A percentile compares a stretch with the other conserved stretches of the same genome.
These are phyloP conservation scores for sunflower (Helianthus annuus) DNA, from an alignment of 129 eudicot species.

Conservation along the genomic window HanXRQr2.0-SUNRISE NC_035445.2:133684377-133684876, in stretches of 20 bases:
- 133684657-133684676: neutral
- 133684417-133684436: neutral
- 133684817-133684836: neutral
- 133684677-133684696: neutral
- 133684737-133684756: neutral
- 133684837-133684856: no score
- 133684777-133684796: neutral
- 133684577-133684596: neutral
- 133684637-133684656: neutral
- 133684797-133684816: neutral
- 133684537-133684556: neutral
- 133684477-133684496: neutral
- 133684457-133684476: slow-evolving; percentile 16
- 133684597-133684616: neutral
- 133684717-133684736: neutral
- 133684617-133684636: neutral
- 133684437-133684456: slow-evolving; percentile 22
- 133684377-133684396: neutral
- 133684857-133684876: no score
- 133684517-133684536: neutral
- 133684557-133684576: neutral
- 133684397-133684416: neutral
- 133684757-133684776: neutral
- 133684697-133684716: no score
- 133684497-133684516: neutral